Evolutionary conservation across 208 protist species (phyloP).

Genomic region (Trypanosomatidae sp.): DNA sequence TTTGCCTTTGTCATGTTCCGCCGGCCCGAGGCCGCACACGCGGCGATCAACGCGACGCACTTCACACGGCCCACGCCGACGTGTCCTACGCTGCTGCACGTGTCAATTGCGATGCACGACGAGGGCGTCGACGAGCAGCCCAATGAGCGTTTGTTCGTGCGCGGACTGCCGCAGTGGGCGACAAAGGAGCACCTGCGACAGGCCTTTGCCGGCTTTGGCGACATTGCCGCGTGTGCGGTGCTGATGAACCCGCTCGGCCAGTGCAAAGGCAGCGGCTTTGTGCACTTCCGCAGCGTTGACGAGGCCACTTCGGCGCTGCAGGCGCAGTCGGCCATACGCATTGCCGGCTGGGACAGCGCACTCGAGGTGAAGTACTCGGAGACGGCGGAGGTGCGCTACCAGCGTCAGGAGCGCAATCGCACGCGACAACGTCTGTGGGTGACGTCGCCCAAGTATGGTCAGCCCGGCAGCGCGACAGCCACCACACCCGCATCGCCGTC

Average conservation of each 20-base stretch:
- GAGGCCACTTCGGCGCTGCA: constrained; percentile 55
- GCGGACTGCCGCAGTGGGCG: constrained; percentile 74
- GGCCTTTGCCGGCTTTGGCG: constrained; percentile 49
- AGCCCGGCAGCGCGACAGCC: no score
- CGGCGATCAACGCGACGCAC: constrained; percentile 76
- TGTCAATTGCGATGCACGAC: constrained; percentile 85
- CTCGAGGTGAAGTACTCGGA: constrained; percentile 83
- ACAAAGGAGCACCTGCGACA: constrained; percentile 74
- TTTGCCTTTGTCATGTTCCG: constrained; percentile 89
- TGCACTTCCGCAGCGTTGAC: constrained; percentile 59
- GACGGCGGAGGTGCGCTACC: constrained; percentile 60
- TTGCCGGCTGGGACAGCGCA: constrained; percentile 55
- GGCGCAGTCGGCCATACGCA: constrained; percentile 26
- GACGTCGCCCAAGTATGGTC: constrained; percentile 66
- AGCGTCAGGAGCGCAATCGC: constrained; percentile 81
- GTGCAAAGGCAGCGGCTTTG: constrained; percentile 86
- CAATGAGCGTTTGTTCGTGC: constrained; percentile 80
- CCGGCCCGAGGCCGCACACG: constrained; percentile 58
- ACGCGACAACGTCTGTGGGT: constrained; percentile 61
- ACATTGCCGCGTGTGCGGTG: constrained; percentile 52
- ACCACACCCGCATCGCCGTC: constrained; percentile 13
- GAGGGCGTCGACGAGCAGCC: constrained; percentile 81
- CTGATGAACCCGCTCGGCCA: constrained; percentile 83
- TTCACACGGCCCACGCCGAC: constrained; percentile 40
- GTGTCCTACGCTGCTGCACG: constrained; percentile 49